Percentiles rank a stretch among this genome's conserved stretches.
Conservation (phyloP, 2,329 filamentous ascomycete genomes). For the Trichophyton simii region DNA sequence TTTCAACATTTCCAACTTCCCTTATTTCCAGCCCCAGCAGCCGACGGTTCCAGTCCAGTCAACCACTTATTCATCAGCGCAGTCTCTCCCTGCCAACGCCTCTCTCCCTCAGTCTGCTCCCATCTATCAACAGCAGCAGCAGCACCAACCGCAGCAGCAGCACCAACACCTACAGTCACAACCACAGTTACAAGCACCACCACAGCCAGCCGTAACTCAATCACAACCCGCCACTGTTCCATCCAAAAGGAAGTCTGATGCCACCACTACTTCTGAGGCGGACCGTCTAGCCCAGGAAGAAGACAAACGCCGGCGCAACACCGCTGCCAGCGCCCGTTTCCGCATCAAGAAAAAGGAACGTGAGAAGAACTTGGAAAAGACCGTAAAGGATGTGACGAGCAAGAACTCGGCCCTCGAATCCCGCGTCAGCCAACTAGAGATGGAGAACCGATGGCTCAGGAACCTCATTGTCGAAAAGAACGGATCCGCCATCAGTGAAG, state of each 20-base stretch:
- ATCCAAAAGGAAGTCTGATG: constrained; percentile 11
- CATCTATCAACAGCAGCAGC: not conserved
- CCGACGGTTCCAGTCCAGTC: constrained; percentile 10
- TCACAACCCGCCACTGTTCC: not conserved
- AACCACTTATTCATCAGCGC: constrained; percentile 5
- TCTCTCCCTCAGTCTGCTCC: not conserved
- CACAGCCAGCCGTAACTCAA: not conserved
- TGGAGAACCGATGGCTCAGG: constrained; percentile 72
- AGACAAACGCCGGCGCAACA: constrained; percentile 81
- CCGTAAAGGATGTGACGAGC: constrained; percentile 70
- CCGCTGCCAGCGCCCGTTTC: constrained; percentile 77
- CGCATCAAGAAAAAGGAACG: constrained; percentile 94
- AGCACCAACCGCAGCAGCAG: not conserved
- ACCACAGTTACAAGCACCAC: not conserved
- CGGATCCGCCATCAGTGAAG: constrained; percentile 34
- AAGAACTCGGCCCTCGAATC: constrained; percentile 63
- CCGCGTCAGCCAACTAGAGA: constrained; percentile 64
- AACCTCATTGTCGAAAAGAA: constrained; percentile 73
- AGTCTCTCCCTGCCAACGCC: not conserved
- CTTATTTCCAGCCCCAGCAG: constrained; percentile 7
- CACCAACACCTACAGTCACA: constrained; percentile 1
- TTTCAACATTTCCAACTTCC: constrained; percentile 13
- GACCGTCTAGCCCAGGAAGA: constrained; percentile 68
- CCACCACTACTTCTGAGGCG: constrained; percentile 38
- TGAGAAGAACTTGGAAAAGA: constrained; percentile 71